Evolutionary conservation across 495 filamentous ascomycete genomes (phyloP), one percentile per base, ranked within the genome.

Genomic region (Daldinia grandis): DNA sequence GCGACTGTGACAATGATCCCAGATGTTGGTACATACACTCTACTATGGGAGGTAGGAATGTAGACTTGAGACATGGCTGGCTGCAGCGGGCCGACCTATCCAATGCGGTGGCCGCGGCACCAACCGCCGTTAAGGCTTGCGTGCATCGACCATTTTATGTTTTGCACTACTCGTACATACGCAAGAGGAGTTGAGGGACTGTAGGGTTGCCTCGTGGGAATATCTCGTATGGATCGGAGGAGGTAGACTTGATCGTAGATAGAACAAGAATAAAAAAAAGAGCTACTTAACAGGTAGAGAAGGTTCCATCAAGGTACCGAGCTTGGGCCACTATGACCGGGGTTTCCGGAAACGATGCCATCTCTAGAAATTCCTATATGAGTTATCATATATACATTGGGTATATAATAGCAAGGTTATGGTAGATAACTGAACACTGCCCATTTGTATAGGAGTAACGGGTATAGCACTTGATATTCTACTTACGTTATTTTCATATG

Each of bases 61-160:
- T 42, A 35, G 35, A 33, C 35, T 54, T 40, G 47, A 67, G 69
- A 67, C 63, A 67, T 67, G 64, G 69, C 64, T 72, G 69, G 58
- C 63, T 47, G 54, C 57, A 56, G 63, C 69, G 69, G 69, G 37
- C 63, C 69, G 64, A 72, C 54, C 63, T 72, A 59, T 67, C 69
- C 64, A 72, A 72, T 64, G 38, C 64, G 54, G 25, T 72, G 69
- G 58, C 35, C 40, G 55, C 69, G 63, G 69, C 60, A 67, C 54
- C 47, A 72, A 47, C 58, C 63, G 64, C 47, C 55, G 53, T 64
- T 59, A 37, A 47, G 55, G 30, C 63, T 71, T 71, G 50, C 68
- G 57, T 66, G 68, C 62, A 66, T 66, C 68, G 62, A 71, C 58
- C 33, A 66, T 51, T 71, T 62, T 55, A 67, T 71, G 63, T 54